phyloP scores from a whole-genome alignment of 1,284 basidiomycete species.

The Gastroboletus turbinatus region DNA sequence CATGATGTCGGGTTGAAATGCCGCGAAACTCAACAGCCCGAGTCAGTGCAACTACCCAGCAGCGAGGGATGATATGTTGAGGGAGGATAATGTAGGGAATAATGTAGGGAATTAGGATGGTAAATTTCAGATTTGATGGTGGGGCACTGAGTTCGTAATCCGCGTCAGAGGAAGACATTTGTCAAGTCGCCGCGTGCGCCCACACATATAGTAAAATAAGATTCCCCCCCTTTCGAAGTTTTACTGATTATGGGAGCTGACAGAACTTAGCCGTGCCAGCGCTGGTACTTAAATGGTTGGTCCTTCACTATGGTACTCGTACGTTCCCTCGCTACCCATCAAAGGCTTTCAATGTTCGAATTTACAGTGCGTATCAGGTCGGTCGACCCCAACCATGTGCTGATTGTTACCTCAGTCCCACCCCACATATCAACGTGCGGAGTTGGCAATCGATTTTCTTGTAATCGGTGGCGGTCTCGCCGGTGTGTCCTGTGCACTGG shows the following conservation, averaged over 20 bases:
- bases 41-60: not conserved
- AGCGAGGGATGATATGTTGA: not conserved
- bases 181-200: slow-evolving; percentile 6
- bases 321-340: not conserved
- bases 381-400: not conserved
- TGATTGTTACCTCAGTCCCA: slow-evolving; percentile 15
- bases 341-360: slow-evolving; percentile 14
- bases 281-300: slow-evolving; percentile 20
- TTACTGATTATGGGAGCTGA: slow-evolving; percentile 21
- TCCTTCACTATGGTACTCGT: not conserved
- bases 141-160: slow-evolving; percentile 15
- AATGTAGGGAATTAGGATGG: not conserved
- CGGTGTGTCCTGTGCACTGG: slow-evolving; percentile 54
- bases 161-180: not conserved
- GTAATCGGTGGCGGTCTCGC: slow-evolving; percentile 52
- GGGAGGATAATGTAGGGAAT: not conserved
- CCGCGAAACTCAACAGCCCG: not conserved
- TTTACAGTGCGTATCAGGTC: slow-evolving; percentile 10
- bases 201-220: slow-evolving; percentile 9
- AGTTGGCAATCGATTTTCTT: slow-evolving; percentile 44
- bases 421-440: slow-evolving; percentile 11
- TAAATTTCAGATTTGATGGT: slow-evolving; percentile 2
- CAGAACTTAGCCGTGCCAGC: slow-evolving; percentile 15
- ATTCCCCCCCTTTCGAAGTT: slow-evolving; percentile 12
- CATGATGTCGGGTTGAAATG: not conserved